A percentile compares a stretch with the other conserved stretches of the same genome.
Conservation (phyloP, 2,329 filamentous ascomycete species). For the Dactylellina leptospora region DNA sequence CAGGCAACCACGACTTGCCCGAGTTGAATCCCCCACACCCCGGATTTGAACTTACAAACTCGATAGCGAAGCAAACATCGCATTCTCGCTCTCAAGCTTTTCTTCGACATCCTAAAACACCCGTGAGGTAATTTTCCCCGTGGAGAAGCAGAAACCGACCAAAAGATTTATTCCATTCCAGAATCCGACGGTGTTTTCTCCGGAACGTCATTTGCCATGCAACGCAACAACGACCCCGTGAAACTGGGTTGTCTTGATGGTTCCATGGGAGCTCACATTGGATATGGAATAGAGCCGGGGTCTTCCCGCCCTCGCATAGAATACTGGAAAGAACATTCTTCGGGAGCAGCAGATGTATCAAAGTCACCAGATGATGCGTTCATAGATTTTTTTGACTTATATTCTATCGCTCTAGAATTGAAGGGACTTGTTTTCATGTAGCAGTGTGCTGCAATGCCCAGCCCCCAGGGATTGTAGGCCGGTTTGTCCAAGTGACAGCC, state of each 20-base stretch:
- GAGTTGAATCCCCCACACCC: constrained; percentile 21
- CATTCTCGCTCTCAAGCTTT: constrained; percentile 9
- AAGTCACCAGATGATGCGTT: no score
- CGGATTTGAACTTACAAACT: not conserved
- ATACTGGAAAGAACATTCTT: no score
- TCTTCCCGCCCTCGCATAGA: constrained; percentile 7
- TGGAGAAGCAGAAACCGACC: no score
- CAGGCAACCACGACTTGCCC: no score
- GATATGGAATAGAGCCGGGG: not conserved
- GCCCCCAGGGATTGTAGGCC: not conserved
- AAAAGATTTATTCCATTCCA: not conserved
- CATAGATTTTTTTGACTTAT: no score
- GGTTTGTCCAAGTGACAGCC: not conserved
- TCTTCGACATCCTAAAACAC: constrained; percentile 12
- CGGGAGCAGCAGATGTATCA: no score
- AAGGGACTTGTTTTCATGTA: no score
- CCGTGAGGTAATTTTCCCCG: not conserved
- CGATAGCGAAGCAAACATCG: not conserved
- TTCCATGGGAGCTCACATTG: constrained; percentile 3
- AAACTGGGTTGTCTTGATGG: constrained; percentile 18
- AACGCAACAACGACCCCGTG: not conserved
- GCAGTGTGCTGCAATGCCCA: not conserved
- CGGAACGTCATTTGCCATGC: not conserved
- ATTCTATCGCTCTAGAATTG: no score
- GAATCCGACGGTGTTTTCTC: constrained; percentile 30